Conservation (phyloP, 129 eudicot genomes). For the Centrapalus pauciflorus region DNA sequence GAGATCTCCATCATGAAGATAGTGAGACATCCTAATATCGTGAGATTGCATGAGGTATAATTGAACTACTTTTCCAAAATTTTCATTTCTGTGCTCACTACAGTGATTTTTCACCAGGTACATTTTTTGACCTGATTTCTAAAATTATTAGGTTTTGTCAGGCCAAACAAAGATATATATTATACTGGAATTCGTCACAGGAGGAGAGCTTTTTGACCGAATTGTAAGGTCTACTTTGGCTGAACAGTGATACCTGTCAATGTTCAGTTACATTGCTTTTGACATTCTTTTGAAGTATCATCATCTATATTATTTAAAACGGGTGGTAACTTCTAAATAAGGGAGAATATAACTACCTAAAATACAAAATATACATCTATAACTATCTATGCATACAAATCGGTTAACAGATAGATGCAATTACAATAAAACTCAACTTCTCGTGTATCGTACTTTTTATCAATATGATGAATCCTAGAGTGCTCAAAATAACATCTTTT, state of each 20-base stretch:
- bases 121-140: not conserved
- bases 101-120: not conserved
- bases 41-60: constrained; percentile 85
- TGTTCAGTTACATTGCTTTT: not conserved
- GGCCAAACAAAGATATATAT: constrained; percentile 81
- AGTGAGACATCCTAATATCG: constrained; percentile 95
- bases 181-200: constrained; percentile 80
- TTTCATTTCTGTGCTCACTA: not conserved
- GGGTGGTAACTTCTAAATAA: not conserved
- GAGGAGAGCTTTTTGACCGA: constrained; percentile 97
- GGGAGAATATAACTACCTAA: not conserved
- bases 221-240: constrained; percentile 56
- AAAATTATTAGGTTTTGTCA: constrained; percentile 61
- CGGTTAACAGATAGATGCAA: not conserved
- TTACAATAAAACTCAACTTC: not conserved
- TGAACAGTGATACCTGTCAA: constrained; percentile 10
- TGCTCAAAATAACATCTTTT: not conserved
- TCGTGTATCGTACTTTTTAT: not conserved
- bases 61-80: not conserved
- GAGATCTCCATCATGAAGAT: constrained; percentile 99
- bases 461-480: not conserved
- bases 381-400: no score
- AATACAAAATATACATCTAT: not conserved
- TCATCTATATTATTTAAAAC: not conserved
- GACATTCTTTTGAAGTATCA: not conserved